Base-by-base conservation (phyloP, 2,329 filamentous ascomycete species). In the Alternaria solani region DNA sequence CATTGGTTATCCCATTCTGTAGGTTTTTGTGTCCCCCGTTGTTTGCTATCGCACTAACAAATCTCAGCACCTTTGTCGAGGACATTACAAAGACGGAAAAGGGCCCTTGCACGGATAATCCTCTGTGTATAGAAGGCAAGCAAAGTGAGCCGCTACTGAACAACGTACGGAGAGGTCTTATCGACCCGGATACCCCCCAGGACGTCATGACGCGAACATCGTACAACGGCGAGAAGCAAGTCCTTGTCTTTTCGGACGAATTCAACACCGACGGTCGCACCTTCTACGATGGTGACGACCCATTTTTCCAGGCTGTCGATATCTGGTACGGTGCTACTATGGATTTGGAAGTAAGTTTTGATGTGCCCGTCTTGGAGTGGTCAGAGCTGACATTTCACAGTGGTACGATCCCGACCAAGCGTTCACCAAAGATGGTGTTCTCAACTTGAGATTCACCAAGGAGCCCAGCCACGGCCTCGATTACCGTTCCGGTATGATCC, bases 401-500 rank as follows among this genome's bases (percentile, higher is more conserved):
- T 91, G 88, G 88, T 91, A 91, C 70, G 88, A 91, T 70, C 89
- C 89, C 5, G 88, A 91, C 74, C 87, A 88, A 16, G 83, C 87
- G 2, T 86, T 84, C 2, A 91, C 89, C 3, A 82, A 80, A 42
- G 82, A 88, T 64, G 89, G 89, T 26, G 84, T 85, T 1, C 80
- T 91, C 39, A 86, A 89, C 70, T 79, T 92, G 51, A 83, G 83
- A 46, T 90, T 92, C 66, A 88, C 90, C 70, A 81, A 84, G 7
- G 90, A 88, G 72, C 77, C 85, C 63, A 91, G 86, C 63, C 89
- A 91, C 72, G 84, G 84, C 48, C 78, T 91, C 23, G 83, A 89
- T 61, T 91, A 89, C 71, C 84, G 89, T 51, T 91, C 89, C 6
- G 89, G 88, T n/a, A 91, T 91, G 89, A 66, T 91, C 8, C 89